A percentile compares a stretch with the other conserved stretches of the same genome.
Conservation (phyloP, 2,329 filamentous ascomycete species). For the Phaeosphaeriaceae sp. region DNA sequence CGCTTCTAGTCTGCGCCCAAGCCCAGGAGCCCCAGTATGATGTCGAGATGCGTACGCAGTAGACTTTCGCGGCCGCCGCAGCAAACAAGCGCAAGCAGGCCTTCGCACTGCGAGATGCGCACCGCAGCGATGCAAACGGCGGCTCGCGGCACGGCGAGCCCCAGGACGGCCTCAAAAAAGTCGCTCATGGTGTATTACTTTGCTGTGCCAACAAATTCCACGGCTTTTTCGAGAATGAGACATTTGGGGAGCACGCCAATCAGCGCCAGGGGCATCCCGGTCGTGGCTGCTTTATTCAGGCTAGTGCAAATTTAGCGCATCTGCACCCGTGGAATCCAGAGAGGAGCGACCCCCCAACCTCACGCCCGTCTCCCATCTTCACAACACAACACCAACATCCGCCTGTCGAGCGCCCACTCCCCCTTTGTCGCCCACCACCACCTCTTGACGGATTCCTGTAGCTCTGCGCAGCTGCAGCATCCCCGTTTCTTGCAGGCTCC, state of each 20-base stretch:
- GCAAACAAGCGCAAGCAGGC: neutral
- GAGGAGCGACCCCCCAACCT: constrained; percentile 7
- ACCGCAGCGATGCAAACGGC: constrained; percentile 1
- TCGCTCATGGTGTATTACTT: constrained; percentile 7
- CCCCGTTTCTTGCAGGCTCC: constrained; percentile 24
- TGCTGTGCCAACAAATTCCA: constrained; percentile 23
- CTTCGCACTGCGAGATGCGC: neutral
- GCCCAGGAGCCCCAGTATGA: constrained; percentile 26
- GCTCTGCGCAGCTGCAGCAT: constrained; percentile 34
- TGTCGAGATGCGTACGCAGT: constrained; percentile 15
- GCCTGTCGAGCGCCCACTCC: constrained; percentile 13
- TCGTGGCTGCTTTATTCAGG: constrained; percentile 15
- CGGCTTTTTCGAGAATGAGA: constrained; percentile 24
- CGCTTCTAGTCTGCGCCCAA: constrained; percentile 12
- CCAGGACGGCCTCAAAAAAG: neutral
- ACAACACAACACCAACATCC: constrained; percentile 24
- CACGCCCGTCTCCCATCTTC: constrained; percentile 15
- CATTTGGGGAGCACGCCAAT: constrained; percentile 6
- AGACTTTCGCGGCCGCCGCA: neutral
- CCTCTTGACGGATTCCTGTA: constrained; percentile 30
- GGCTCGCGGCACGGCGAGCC: neutral
- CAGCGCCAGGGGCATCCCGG: constrained; percentile 13
- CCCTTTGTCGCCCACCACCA: constrained; percentile 19
- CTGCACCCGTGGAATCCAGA: constrained; percentile 8
- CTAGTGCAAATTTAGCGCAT: constrained; percentile 1